These are phyloP conservation scores for Malus sylvestris DNA, from an alignment of 306 rosid genomes.

Conservation along the genomic window DNA sequence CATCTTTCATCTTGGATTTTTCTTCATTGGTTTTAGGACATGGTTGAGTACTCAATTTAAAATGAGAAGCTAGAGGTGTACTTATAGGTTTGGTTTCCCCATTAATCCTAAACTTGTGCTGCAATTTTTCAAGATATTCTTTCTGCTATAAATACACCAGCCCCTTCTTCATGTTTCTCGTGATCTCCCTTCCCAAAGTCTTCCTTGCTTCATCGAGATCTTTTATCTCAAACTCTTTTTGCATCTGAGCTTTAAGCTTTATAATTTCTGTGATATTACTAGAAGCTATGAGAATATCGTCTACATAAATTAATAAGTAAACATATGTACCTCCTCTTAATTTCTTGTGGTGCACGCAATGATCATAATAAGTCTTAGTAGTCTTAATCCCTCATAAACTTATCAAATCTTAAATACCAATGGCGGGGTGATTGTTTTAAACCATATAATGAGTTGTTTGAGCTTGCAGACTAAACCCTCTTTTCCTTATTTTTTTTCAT, in stretches of 20 bases:
- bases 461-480: not conserved
- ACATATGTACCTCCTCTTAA: no score
- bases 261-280: no score
- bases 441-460: not conserved
- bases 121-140: not conserved
- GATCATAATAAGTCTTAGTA: no score
- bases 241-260: no score
- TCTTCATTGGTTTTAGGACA: no score
- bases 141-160: not conserved
- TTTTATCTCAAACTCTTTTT: no score
- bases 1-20: no score
- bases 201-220: not conserved
- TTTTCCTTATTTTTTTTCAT: not conserved
- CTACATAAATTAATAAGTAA: no score
- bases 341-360: not conserved
- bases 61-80: not conserved
- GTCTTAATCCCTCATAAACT: no score
- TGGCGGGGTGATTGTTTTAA: not conserved
- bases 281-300: no score
- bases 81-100: not conserved
- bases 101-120: not conserved
- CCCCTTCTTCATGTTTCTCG: not conserved
- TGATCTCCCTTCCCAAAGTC: not conserved
- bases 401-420: no score
- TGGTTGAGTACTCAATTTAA: not conserved